phyloP scores from a whole-genome alignment of 2,329 filamentous ascomycete genomes.

The Neonectria neomacrospora region DNA sequence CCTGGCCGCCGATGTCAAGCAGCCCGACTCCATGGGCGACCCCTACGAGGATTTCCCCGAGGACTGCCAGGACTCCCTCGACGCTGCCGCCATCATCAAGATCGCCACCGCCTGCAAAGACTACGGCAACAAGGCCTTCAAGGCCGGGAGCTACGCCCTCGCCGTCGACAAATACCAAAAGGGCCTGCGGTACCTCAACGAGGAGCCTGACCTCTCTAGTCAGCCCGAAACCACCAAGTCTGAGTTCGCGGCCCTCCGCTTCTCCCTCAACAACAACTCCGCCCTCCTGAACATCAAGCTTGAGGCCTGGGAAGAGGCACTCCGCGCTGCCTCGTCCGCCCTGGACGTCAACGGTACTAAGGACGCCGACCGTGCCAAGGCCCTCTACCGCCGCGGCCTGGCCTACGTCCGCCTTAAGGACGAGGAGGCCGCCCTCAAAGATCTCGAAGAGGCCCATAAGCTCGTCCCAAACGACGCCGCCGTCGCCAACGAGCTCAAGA shows the following conservation, averaged over 20 bases:
- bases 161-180: conserved; percentile 96
- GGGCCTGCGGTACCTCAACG: conserved; percentile 87
- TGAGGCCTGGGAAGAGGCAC: conserved; percentile 74
- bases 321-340: conserved; percentile 77
- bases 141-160: conserved; percentile 74
- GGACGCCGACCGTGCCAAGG: conserved; percentile 88
- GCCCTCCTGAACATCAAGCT: conserved; percentile 88
- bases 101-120: conserved; percentile 90
- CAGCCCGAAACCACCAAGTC: conserved; percentile 75
- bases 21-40: conserved; percentile 85
- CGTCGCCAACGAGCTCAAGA: conserved; percentile 77
- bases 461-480: conserved; percentile 80
- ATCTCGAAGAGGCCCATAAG: conserved; percentile 79
- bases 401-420: conserved; percentile 83
- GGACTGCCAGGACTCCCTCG: conserved; percentile 74
- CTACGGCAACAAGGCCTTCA: conserved; percentile 93
- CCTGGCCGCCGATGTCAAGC: conserved; percentile 72
- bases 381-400: conserved; percentile 82
- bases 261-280: conserved; percentile 89
- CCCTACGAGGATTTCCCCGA: conserved; percentile 96
- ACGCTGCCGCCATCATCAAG: conserved; percentile 75
- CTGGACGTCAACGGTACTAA: conserved; percentile 73
- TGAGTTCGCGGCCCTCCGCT: conserved; percentile 78
- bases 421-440: conserved; percentile 81
- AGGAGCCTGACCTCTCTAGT: conserved; percentile 79